These are phyloP conservation scores for Rhodotorula sp. DNA, from an alignment of 1,284 basidiomycete species.

Conservation along the genomic window DNA sequence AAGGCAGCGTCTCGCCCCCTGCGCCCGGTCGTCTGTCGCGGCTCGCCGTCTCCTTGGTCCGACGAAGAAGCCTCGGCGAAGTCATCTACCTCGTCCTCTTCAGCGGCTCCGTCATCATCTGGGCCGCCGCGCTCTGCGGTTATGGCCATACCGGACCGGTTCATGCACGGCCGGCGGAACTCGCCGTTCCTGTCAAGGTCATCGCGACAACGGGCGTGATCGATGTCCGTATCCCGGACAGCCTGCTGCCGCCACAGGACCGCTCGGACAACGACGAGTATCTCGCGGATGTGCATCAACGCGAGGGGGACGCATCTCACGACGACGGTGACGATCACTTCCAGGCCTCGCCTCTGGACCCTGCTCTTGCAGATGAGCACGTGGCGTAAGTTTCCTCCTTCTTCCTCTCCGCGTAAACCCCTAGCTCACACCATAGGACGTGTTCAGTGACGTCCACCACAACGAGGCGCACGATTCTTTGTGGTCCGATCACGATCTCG, in stretches of 20 bases:
- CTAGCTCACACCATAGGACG: neutral
- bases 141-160: slow-evolving; percentile 4
- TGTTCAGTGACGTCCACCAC: neutral
- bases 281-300: slow-evolving; percentile 21
- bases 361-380: slow-evolving; percentile 8
- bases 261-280: neutral
- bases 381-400: slow-evolving; percentile 14
- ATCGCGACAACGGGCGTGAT: neutral
- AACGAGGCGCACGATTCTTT: neutral
- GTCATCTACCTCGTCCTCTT: slow-evolving; percentile 24
- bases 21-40: neutral
- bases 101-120: slow-evolving; percentile 16
- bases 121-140: slow-evolving; percentile 14
- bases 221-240: slow-evolving; percentile 18
- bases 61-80: slow-evolving; percentile 17
- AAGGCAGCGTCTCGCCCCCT: neutral
- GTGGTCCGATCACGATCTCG: neutral
- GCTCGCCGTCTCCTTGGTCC: slow-evolving; percentile 15
- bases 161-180: neutral
- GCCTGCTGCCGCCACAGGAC: neutral
- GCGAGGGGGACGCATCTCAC: slow-evolving; percentile 10
- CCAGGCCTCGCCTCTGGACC: neutral
- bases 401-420: neutral
- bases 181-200: neutral
- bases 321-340: slow-evolving; percentile 16